These are phyloP conservation scores for Trichaptum fuscoviolaceum DNA, from an alignment of 768 basidiomycete genomes.

Conservation along the genomic window DNA sequence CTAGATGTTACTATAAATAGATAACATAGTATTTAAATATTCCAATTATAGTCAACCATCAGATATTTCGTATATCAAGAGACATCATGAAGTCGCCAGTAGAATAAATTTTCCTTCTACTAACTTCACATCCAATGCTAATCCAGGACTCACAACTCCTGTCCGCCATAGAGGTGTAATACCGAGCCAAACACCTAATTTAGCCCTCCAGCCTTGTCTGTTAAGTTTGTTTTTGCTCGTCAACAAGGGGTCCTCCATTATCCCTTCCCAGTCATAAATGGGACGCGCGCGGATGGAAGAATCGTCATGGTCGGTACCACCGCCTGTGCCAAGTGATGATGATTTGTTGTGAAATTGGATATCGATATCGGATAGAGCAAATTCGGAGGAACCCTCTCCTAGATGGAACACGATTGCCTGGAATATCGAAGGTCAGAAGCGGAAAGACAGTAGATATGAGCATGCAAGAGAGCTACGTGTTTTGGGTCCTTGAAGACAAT, in stretches of 20 bases:
- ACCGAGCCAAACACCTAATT: conserved; percentile 65
- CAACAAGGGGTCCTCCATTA: conserved; percentile 49
- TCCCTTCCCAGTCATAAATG: conserved; percentile 65
- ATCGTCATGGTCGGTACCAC: conserved; percentile 69
- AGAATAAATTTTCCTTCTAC: conserved; percentile 56
- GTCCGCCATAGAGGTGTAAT: conserved; percentile 58
- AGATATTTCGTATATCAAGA: too few relatives aligned
- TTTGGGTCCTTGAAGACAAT: conserved; percentile 50
- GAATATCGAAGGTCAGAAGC: conserved; percentile 5
- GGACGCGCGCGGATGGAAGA: conserved; percentile 54
- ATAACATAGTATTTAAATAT: too few relatives aligned
- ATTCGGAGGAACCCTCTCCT: conserved; percentile 42
- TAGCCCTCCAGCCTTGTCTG: conserved; percentile 38
- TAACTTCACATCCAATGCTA: conserved; percentile 55
- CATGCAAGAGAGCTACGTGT: conserved; percentile 33
- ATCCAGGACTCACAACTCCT: conserved; percentile 44
- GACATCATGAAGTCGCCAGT: conserved; percentile 16
- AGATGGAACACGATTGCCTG: conserved; percentile 63
- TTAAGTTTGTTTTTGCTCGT: conserved; percentile 27
- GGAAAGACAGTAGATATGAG: neutral
- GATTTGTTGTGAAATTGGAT: conserved; percentile 41
- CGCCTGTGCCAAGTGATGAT: conserved; percentile 59
- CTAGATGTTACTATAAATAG: too few relatives aligned
- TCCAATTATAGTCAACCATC: too few relatives aligned
- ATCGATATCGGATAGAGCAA: conserved; percentile 65